phyloP scores from a whole-genome alignment of 2,329 filamentous ascomycete species.

The Aspergillus uvarum region DNA sequence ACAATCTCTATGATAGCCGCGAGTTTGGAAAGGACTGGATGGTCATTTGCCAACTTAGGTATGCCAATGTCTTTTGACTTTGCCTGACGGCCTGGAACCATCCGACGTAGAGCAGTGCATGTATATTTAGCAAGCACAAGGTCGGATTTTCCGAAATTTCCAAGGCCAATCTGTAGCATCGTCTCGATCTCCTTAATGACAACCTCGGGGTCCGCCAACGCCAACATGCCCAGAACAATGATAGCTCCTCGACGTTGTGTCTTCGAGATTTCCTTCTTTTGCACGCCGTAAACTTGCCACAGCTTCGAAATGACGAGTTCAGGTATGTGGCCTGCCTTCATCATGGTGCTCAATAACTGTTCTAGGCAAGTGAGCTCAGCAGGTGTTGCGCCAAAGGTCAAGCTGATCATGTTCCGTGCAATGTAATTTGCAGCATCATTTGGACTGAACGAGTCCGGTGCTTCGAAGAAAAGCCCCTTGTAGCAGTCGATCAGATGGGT shows the following conservation, averaged over 20 bases:
- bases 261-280: conserved; percentile 87
- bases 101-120: conserved; percentile 85
- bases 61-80: conserved; percentile 66
- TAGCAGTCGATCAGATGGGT: conserved; percentile 96
- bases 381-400: conserved; percentile 92
- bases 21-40: conserved; percentile 78
- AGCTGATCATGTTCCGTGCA: conserved; percentile 96
- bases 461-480: conserved; percentile 91
- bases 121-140: conserved; percentile 91
- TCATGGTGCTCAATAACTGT: conserved; percentile 94
- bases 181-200: conserved; percentile 93
- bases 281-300: conserved; percentile 96
- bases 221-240: conserved; percentile 95
- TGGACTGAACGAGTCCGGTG: conserved; percentile 79
- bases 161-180: conserved; percentile 87
- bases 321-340: conserved; percentile 84
- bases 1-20: conserved; percentile 82
- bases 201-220: conserved; percentile 86
- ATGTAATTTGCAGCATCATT: conserved; percentile 96
- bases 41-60: conserved; percentile 83
- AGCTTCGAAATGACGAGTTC: conserved; percentile 86
- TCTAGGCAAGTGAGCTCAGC: conserved; percentile 94
- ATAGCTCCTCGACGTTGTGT: conserved; percentile 90
- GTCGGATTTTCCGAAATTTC: conserved; percentile 74
- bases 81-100: conserved; percentile 81